Conservation (phyloP, 176 grass and related monocot species). For the Carex parvula region DNA sequence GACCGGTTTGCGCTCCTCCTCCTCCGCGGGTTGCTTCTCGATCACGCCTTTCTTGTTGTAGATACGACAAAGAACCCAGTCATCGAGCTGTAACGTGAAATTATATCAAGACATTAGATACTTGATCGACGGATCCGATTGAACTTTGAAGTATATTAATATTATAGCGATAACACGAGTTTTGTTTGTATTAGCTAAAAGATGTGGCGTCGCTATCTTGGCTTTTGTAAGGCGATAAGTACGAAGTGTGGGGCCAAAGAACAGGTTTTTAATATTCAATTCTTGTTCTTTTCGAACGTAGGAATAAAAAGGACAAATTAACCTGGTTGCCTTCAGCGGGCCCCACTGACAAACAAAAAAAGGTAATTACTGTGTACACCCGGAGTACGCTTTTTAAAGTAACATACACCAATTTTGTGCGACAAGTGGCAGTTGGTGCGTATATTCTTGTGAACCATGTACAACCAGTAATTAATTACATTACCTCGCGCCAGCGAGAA, state of each 20-base stretch:
- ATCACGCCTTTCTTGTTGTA: conserved; percentile 92
- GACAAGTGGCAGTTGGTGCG: background rate
- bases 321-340: background rate
- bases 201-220: conserved; percentile 15
- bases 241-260: background rate
- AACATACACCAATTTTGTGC: background rate
- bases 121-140: conserved; percentile 11
- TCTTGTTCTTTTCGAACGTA: background rate
- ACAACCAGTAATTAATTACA: background rate
- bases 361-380: conserved; percentile 6
- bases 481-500: background rate
- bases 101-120: background rate
- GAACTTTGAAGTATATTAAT: background rate
- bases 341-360: background rate
- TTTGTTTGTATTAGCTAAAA: conserved; percentile 23
- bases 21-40: conserved; percentile 42
- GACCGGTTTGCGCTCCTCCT: conserved; percentile 5
- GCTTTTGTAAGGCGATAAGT: conserved; percentile 9
- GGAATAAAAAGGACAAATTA: background rate
- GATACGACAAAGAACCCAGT: conserved; percentile 93
- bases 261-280: background rate
- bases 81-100: conserved; percentile 55
- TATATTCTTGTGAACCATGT: background rate
- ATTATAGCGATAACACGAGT: background rate
- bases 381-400: background rate